Conservation (phyloP, 2,329 filamentous ascomycete genomes). For the Colletotrichum coccodes region DNA sequence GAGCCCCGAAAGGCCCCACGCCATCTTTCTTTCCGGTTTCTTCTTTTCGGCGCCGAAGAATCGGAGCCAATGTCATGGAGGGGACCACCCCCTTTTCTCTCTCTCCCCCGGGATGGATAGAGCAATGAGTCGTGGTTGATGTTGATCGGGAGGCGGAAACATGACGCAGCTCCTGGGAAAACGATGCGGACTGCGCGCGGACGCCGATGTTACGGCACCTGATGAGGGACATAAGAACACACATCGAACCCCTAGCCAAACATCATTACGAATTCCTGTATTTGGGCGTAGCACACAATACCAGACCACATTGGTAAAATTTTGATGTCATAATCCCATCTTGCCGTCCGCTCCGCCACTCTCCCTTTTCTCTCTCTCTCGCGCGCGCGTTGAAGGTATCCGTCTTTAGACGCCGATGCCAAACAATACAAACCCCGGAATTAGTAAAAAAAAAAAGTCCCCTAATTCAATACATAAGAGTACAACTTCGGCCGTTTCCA, state of each 20-base stretch:
- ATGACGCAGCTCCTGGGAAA: background rate
- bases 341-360: background rate
- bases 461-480: slow-evolving; percentile 20
- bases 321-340: background rate
- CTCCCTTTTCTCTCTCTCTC: background rate
- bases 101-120: background rate
- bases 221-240: background rate
- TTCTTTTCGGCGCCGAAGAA: background rate
- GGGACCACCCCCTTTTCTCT: background rate
- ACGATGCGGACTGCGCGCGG: background rate
- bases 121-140: background rate
- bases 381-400: slow-evolving; percentile 25
- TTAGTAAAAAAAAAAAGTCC: background rate
- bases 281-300: background rate
- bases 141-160: background rate
- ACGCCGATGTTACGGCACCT: background rate
- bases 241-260: background rate
- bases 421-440: slow-evolving; percentile 7
- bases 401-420: slow-evolving; percentile 32
- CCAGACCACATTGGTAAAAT: background rate
- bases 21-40: background rate
- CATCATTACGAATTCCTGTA: background rate
- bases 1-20: background rate
- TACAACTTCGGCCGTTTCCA: slow-evolving; percentile 7
- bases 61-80: background rate